These are phyloP conservation scores for Nicotiana tomentosiformis DNA, from an alignment of 257 asterid species.

Conservation along the genomic window DNA sequence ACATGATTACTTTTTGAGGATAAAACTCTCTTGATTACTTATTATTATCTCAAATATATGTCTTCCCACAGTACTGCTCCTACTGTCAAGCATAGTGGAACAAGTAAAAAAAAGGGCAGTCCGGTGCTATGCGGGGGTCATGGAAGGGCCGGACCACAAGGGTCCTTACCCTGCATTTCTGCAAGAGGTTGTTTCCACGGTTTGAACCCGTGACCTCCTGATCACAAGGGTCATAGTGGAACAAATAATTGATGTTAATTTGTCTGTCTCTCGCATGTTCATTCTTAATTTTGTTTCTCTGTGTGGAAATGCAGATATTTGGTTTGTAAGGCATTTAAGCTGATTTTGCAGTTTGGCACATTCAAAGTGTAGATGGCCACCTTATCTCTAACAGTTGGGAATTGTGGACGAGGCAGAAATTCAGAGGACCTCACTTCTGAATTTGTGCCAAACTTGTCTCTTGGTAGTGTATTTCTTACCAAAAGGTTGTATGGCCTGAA, in stretches of 20 bases:
- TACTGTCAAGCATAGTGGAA: background rate
- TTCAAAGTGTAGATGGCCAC: conserved; percentile 30
- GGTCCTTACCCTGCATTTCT: too few species aligned
- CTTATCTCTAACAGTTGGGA: conserved; percentile 35
- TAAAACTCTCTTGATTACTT: background rate
- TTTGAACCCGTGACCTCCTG: too few species aligned
- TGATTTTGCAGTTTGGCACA: conserved; percentile 3
- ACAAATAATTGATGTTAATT: background rate
- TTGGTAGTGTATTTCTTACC: conserved; percentile 21
- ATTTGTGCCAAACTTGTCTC: conserved; percentile 5
- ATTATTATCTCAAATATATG: background rate
- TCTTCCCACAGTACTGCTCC: background rate
- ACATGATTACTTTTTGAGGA: background rate
- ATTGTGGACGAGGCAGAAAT: conserved; percentile 27
- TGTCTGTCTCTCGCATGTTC: background rate
- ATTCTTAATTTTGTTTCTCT: background rate
- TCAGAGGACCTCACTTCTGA: conserved; percentile 15
- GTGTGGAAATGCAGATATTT: conserved; percentile 13
- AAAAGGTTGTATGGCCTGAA: conserved; percentile 5
- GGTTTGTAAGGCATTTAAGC: conserved; percentile 10
- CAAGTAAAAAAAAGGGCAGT: background rate
- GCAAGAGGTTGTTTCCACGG: too few species aligned
- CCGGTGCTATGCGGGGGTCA: too few species aligned
- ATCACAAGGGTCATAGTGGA: too few species aligned
- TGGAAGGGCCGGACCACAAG: too few species aligned